A percentile compares a stretch with the other conserved stretches of the same genome.
Evolutionary conservation across 352 stramenopile genomes (phyloP).

Genomic region (Pythium sukuiense): DNA sequence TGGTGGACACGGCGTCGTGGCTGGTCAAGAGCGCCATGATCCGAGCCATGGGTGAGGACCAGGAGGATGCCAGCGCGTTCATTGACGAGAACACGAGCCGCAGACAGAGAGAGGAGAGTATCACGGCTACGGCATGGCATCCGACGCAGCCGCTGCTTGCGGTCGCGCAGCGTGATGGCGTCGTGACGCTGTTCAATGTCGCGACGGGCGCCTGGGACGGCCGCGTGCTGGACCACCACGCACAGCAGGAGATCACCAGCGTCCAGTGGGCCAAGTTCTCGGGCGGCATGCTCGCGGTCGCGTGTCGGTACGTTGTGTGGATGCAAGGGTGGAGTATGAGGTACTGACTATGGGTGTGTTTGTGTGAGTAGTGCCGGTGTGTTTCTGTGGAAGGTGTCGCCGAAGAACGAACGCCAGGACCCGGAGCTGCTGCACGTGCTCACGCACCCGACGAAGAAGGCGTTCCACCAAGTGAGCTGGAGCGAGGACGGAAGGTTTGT

Average conservation of each 20-base stretch:
- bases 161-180: slow-evolving; percentile 63
- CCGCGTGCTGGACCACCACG: slow-evolving; percentile 59
- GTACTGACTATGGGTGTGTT: background rate
- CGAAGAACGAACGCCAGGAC: slow-evolving; percentile 41
- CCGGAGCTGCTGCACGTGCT: slow-evolving; percentile 63
- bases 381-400: slow-evolving; percentile 66
- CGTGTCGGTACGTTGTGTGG: slow-evolving; percentile 39
- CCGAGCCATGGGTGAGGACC: slow-evolving; percentile 25
- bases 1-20: slow-evolving; percentile 27
- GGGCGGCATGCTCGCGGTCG: slow-evolving; percentile 59
- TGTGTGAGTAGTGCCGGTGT: slow-evolving; percentile 40
- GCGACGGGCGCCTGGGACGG: slow-evolving; percentile 53
- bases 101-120: slow-evolving; percentile 37
- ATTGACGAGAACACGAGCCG: slow-evolving; percentile 17
- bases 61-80: slow-evolving; percentile 32
- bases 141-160: slow-evolving; percentile 55
- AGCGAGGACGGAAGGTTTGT: slow-evolving; percentile 61
- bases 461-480: slow-evolving; percentile 64
- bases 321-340: background rate
- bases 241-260: slow-evolving; percentile 54
- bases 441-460: slow-evolving; percentile 46
- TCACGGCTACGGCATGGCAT: slow-evolving; percentile 65
- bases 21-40: slow-evolving; percentile 31
- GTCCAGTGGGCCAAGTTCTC: slow-evolving; percentile 68
- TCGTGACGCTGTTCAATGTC: slow-evolving; percentile 70